Evolutionary conservation across 2,329 filamentous ascomycete species (phyloP), one percentile per base, ranked within the genome.

Genomic region (Mariannaea sp.): DNA sequence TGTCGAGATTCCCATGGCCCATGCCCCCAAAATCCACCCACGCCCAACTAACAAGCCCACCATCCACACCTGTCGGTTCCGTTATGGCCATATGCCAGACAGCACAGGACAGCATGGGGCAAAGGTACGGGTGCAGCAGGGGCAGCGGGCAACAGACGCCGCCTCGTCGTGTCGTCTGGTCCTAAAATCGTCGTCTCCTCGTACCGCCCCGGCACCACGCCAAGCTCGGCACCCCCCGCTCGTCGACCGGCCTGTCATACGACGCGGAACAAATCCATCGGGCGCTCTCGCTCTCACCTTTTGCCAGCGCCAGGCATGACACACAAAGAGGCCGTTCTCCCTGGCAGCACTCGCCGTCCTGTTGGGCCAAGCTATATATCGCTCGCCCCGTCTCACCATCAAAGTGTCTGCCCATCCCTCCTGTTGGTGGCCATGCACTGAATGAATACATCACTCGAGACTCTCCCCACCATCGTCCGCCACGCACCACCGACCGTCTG

Each of bases 361-460:
- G 17, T 47, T 56, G 44, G 50, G 45, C 55, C 48, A 59, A 60
- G 53, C 62, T 65, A 65, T 65, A 65, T 65, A 65, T 65, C 63
- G 62, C 63, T 63, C 61, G 61, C 59, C 62, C 63, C 62, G 62
- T 65, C 63, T 65, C 61, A 50, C 62, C 62, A 65, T 65, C 56
- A 57, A 55, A 62, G 53, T 56, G 53, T 64, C 62, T 65, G 61
- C 60, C 59, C 62, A 65, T 65, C 52, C 53, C 38, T 61, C 42
- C 55, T 43, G 40, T 56, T 61, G 57, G 49, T 55, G 55, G 27
- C 42, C 48, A 61, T 61, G 57, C 53, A 60, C 60, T 56, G 54
- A 58, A 57, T 49, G 51, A 62, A 56, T 58, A 65, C 62, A 65
- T 65, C 59, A 59, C 59, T 58, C 55, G 55, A 64, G 50, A 56